Evolutionary conservation across 2,329 filamentous ascomycete species (phyloP).

Genomic region (Rugonectria rugulosa): DNA sequence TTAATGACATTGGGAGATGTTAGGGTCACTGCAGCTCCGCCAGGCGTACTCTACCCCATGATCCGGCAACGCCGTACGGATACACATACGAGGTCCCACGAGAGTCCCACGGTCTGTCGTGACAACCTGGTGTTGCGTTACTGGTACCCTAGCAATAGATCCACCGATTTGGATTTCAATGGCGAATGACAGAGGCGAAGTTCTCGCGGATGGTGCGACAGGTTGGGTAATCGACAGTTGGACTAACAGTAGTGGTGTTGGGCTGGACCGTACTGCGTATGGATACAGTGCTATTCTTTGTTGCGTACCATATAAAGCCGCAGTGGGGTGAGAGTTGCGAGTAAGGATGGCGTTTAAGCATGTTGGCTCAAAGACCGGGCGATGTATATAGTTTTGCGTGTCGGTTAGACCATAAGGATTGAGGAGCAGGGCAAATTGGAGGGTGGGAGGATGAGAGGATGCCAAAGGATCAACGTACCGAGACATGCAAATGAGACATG

Average conservation of each 20-base stretch:
- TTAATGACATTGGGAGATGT: background rate
- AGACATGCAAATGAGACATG: background rate
- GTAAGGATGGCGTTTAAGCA: too few relatives aligned
- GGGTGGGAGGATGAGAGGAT: background rate
- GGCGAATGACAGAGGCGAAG: conserved; percentile 14
- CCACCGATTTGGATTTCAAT: conserved; percentile 37
- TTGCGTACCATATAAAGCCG: background rate
- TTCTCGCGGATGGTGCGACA: conserved; percentile 21
- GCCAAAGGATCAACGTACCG: background rate
- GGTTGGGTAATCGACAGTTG: background rate
- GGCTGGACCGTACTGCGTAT: too few relatives aligned
- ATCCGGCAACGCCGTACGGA: conserved; percentile 4
- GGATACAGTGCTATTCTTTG: background rate
- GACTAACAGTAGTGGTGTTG: background rate
- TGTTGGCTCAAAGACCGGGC: too few relatives aligned
- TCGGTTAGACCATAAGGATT: too few relatives aligned
- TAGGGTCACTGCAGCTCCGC: background rate
- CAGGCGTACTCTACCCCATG: background rate
- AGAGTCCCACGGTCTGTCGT: too few relatives aligned
- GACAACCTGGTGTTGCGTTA: conserved; percentile 4
- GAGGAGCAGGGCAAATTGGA: background rate
- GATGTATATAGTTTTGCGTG: too few relatives aligned
- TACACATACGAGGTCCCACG: background rate
- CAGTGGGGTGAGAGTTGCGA: background rate
- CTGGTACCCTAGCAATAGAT: conserved; percentile 13